A percentile compares a stretch with the other conserved stretches of the same genome.
These are phyloP conservation scores for Selaginella tamariscina DNA, from an alignment of 75 land plant genomes.

Conservation along the genomic window DNA sequence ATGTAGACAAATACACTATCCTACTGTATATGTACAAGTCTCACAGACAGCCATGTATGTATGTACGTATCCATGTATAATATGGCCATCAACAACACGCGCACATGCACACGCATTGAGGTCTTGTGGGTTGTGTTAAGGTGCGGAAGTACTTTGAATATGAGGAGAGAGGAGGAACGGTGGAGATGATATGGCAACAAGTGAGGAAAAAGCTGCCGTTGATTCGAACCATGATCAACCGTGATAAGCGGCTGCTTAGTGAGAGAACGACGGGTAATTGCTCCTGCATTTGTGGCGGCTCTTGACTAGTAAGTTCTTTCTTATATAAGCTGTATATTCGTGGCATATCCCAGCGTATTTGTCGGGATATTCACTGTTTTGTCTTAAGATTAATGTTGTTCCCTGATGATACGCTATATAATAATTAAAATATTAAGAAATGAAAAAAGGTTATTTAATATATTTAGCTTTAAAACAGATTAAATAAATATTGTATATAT, in stretches of 20 bases:
- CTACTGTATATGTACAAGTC: neutral
- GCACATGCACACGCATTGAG: neutral
- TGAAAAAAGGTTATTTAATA: too few relatives aligned
- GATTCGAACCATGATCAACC: constrained; percentile 58
- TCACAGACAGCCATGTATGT: neutral
- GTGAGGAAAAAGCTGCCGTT: constrained; percentile 49
- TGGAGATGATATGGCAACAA: constrained; percentile 64
- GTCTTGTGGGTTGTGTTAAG: constrained; percentile 22
- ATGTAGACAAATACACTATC: too few relatives aligned
- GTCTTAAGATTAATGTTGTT: too few relatives aligned
- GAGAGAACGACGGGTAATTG: constrained; percentile 28
- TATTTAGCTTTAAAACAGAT: too few relatives aligned
- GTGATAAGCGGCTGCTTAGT: constrained; percentile 48
- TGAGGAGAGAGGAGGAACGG: constrained; percentile 57
- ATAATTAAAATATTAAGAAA: too few relatives aligned
- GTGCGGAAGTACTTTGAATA: constrained; percentile 61
- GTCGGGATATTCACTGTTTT: too few relatives aligned
- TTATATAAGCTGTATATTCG: too few relatives aligned
- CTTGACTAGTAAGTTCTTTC: too few relatives aligned
- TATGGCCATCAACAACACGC: neutral
- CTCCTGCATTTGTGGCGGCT: constrained; percentile 44
- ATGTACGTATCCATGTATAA: neutral
- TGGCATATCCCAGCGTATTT: too few relatives aligned
- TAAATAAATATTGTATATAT: too few relatives aligned
- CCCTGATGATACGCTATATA: too few relatives aligned